Evolutionary conservation across 1,284 basidiomycete genomes (phyloP).

Genomic region (Phlebopus sp.): DNA sequence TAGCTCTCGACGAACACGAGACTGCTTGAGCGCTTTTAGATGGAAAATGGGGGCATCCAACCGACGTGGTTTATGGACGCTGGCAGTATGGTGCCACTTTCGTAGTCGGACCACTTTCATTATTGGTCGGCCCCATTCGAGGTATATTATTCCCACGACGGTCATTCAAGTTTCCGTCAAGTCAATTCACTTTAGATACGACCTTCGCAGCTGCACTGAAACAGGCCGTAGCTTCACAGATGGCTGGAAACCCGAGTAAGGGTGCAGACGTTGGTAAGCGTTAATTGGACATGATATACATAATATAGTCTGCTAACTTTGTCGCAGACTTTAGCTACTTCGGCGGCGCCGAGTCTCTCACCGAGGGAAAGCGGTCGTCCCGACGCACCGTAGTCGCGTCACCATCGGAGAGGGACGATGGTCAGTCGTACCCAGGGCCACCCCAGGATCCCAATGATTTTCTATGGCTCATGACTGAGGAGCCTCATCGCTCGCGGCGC

Average conservation of each 20-base stretch:
- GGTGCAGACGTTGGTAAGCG: slow-evolving; percentile 17
- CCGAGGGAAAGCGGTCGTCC: slow-evolving; percentile 53
- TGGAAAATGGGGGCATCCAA: slow-evolving; percentile 13
- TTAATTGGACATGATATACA: background rate
- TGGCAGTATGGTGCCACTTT: slow-evolving; percentile 22
- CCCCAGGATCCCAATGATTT: slow-evolving; percentile 79
- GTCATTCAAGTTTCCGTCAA: background rate
- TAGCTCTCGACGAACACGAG: slow-evolving; percentile 5
- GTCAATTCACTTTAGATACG: background rate
- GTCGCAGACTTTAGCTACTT: slow-evolving; percentile 67
- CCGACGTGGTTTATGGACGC: background rate
- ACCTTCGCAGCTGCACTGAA: background rate
- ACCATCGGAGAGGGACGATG: slow-evolving; percentile 41
- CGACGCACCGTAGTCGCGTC: slow-evolving; percentile 53
- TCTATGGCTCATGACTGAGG: slow-evolving; percentile 96
- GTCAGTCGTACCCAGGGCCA: slow-evolving; percentile 42
- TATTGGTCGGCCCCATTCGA: slow-evolving; percentile 3
- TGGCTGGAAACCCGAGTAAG: slow-evolving; percentile 17
- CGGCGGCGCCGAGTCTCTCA: slow-evolving; percentile 74
- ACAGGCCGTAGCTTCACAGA: background rate
- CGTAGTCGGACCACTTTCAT: slow-evolving; percentile 14
- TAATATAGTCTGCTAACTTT: background rate
- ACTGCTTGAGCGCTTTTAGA: background rate
- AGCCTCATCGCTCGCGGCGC: slow-evolving; percentile 88
- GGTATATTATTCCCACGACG: slow-evolving; percentile 26